A percentile compares a stretch with the other conserved stretches of the same genome.
Conservation (phyloP, 345 rosid species). For the Camelina hispida region DNA sequence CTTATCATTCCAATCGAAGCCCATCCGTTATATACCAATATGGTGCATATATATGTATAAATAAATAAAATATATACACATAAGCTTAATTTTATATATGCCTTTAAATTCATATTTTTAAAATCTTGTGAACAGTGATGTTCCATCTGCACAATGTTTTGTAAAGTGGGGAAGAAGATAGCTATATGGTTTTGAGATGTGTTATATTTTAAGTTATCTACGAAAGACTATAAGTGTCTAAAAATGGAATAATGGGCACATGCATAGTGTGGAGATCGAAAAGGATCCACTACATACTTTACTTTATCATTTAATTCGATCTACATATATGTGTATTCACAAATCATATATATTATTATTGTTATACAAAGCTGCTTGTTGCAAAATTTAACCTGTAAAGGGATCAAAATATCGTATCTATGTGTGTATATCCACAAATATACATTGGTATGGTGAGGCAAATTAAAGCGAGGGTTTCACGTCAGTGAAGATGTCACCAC, state of each 20-base stretch:
- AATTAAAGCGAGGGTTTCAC: slow-evolving; percentile 5
- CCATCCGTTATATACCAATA: slow-evolving; percentile 11
- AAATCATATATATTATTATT: slow-evolving; percentile 30
- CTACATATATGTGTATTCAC: slow-evolving; percentile 16
- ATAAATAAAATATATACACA: not conserved
- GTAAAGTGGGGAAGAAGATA: slow-evolving; percentile 34
- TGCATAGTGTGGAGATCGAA: slow-evolving; percentile 46
- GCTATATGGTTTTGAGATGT: slow-evolving; percentile 35
- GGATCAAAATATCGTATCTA: slow-evolving; percentile 12
- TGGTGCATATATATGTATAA: not conserved
- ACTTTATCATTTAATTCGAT: slow-evolving; percentile 42
- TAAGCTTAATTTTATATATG: not conserved
- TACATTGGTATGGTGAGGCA: slow-evolving; percentile 28
- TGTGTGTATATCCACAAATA: slow-evolving; percentile 9
- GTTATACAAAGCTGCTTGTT: slow-evolving; percentile 33
- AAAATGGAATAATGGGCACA: slow-evolving; percentile 48
- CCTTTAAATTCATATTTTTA: slow-evolving; percentile 14
- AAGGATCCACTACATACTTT: slow-evolving; percentile 46
- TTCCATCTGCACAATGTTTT: slow-evolving; percentile 41
- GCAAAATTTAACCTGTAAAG: slow-evolving; percentile 36
- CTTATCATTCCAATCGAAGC: slow-evolving; percentile 35
- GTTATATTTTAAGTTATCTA: slow-evolving; percentile 46
- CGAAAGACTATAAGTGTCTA: slow-evolving; percentile 46
- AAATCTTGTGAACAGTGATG: slow-evolving; percentile 41
- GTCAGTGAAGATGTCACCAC: slow-evolving; percentile 26